Conservation (phyloP, 2,329 filamentous ascomycete genomes). For the Phaeosphaeria sp. region DNA sequence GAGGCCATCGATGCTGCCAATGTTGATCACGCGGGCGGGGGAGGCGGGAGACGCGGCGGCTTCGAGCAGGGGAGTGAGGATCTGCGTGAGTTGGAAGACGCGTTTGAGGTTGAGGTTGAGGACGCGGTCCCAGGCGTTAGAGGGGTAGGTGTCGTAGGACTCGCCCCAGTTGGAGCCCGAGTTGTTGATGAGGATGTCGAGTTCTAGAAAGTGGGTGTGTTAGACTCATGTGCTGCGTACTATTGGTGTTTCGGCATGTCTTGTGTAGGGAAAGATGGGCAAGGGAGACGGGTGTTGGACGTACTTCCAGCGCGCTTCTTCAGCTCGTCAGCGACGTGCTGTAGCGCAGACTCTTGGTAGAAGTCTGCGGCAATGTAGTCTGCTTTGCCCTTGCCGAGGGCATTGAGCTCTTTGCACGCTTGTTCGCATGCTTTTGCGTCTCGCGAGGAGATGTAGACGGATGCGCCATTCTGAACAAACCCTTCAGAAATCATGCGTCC, state of each 20-base stretch:
- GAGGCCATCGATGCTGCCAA: conserved; percentile 69
- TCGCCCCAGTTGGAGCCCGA: conserved; percentile 70
- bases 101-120: conserved; percentile 68
- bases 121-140: conserved; percentile 60
- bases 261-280: neutral
- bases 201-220: conserved; percentile 37
- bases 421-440: conserved; percentile 67
- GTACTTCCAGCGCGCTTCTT: conserved; percentile 56
- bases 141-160: conserved; percentile 64
- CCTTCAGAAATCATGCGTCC: conserved; percentile 72
- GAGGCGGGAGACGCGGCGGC: conserved; percentile 52
- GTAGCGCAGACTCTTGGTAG: conserved; percentile 66
- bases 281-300: conserved; percentile 9
- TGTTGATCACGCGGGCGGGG: conserved; percentile 68
- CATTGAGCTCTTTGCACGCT: conserved; percentile 64
- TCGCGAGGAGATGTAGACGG: conserved; percentile 73
- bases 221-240: neutral
- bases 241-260: neutral
- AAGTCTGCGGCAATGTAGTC: conserved; percentile 68
- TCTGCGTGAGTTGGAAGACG: conserved; percentile 69
- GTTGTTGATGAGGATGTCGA: conserved; percentile 72
- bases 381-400: conserved; percentile 63
- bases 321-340: conserved; percentile 64
- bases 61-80: conserved; percentile 68
- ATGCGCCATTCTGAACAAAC: conserved; percentile 69